Percentiles rank a stretch among this genome's conserved stretches.
Evolutionary conservation across 441 rosid species (phyloP).

Genomic region (Gossypium laxum): DNA sequence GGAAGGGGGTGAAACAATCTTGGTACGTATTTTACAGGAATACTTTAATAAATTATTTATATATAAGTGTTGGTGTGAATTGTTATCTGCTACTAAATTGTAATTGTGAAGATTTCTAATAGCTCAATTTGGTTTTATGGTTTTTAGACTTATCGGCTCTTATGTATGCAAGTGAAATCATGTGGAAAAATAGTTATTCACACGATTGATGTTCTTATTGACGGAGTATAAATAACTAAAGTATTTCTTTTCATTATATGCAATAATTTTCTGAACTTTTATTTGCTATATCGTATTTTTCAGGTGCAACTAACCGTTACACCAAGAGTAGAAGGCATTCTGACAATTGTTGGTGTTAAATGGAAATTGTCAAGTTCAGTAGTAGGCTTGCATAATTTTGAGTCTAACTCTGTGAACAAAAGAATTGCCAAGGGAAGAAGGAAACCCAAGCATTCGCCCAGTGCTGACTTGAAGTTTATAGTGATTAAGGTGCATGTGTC

Average conservation of each 20-base stretch:
- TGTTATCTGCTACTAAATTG: not conserved
- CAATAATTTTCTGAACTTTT: conserved; percentile 6
- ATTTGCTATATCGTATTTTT: conserved; percentile 10
- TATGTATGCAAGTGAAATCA: not conserved
- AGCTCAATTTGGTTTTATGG: not conserved
- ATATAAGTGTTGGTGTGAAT: not conserved
- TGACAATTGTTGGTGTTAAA: conserved; percentile 76
- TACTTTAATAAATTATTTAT: not conserved
- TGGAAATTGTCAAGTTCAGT: conserved; percentile 88
- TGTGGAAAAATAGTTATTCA: not conserved
- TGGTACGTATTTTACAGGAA: conserved; percentile 46
- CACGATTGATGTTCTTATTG: conserved; percentile 7
- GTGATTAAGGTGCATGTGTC: conserved; percentile 63
- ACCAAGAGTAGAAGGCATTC: conserved; percentile 73
- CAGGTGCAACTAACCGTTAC: conserved; percentile 85
- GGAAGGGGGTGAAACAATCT: conserved; percentile 50
- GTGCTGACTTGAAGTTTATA: conserved; percentile 52
- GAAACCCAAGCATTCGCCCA: conserved; percentile 44
- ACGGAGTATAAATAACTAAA: not conserved
- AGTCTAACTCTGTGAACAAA: conserved; percentile 38
- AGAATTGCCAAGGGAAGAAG: conserved; percentile 41
- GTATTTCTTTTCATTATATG: not conserved
- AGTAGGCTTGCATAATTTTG: conserved; percentile 61
- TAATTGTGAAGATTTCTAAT: not conserved
- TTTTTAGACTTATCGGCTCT: not conserved